A percentile compares a stretch with the other conserved stretches of the same genome.
These are phyloP conservation scores for Colletotrichum brevisporum DNA, from an alignment of 2,329 filamentous ascomycete genomes.

Conservation along the genomic window DNA sequence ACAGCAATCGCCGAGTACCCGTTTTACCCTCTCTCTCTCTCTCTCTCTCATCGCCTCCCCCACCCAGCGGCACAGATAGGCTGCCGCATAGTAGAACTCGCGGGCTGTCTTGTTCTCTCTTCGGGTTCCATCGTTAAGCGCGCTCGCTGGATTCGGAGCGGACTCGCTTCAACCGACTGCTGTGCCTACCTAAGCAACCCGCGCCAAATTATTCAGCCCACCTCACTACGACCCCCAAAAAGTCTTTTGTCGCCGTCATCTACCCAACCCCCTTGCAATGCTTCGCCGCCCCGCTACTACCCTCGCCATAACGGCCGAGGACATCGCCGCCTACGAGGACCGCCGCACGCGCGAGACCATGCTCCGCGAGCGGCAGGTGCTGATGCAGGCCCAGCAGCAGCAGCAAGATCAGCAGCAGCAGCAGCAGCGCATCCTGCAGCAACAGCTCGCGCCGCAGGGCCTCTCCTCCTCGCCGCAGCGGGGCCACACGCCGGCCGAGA, in stretches of 20 bases:
- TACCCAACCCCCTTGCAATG: slow-evolving; percentile 59
- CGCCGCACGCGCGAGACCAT: slow-evolving; percentile 62
- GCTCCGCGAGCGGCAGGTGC: slow-evolving; percentile 38
- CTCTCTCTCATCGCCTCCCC: not conserved
- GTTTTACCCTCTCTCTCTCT: not conserved
- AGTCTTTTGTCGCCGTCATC: no score
- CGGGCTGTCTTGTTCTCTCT: no score
- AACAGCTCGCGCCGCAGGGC: slow-evolving; percentile 33
- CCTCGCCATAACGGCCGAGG: slow-evolving; percentile 77
- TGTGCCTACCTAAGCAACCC: not conserved
- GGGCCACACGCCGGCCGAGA: slow-evolving; percentile 34
- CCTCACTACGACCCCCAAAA: not conserved
- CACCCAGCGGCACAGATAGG: not conserved
- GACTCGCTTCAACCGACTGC: no score
- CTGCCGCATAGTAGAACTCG: not conserved
- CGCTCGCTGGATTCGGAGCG: no score
- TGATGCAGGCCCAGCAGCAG: slow-evolving; percentile 38
- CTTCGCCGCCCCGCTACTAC: slow-evolving; percentile 78
- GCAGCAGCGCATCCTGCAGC: slow-evolving; percentile 32
- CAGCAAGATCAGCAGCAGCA: slow-evolving; percentile 30
- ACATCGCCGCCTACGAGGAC: slow-evolving; percentile 79
- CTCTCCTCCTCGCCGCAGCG: slow-evolving; percentile 2
- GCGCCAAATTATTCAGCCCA: not conserved
- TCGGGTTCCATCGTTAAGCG: no score
- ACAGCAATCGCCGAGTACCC: not conserved